Base-by-base conservation (phyloP, 78 protist species). In the Bodo saltans region DNA sequence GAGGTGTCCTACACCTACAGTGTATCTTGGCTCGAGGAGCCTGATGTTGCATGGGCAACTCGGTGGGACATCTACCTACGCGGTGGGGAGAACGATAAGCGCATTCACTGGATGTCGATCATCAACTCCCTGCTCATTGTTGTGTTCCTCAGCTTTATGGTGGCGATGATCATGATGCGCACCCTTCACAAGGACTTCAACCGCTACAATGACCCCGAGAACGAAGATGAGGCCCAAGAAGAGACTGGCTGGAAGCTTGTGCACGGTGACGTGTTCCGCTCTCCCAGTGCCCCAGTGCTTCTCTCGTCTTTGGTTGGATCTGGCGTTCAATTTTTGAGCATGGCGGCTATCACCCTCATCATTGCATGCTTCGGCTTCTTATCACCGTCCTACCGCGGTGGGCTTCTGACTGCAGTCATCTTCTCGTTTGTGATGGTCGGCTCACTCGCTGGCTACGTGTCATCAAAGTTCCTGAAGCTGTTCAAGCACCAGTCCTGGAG, bases 171-270 rank as follows among this genome's bases (percentile, higher is more conserved):
- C 70, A 79, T 97, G 91, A 39, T 94, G 72, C 88, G 98, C n/a
- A 91, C 95, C 0, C 88, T 97, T 67, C 92, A 90, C 70, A 35
- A 74, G 42, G 89, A 86, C 28, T 33, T 78, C 42, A 39, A 29
- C 38, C 53, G 47, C 1, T 78, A 86, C 71, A 70, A 53, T 42
- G 37, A 69, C 35, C 4, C 28, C 17, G 83, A 83, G 21, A 85
- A 60, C 42, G 72, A 1, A 40, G 78, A 71, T 40, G 91, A 80
- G 33, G 74, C 83, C 27, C 80, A 78, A 26, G 97, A 96, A 39
- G 99, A 96, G 47, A 89, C 91, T 0, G 98, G 99, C 21, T 97
- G 99, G 99, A 97, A 97, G 93, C 92, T 96, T 30, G 94, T 96
- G 28, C 96, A 96, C 87, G 97, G 95, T 29, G 99, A 97, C 68